These are phyloP conservation scores for Bryoerythrophyllum caledonicum DNA, from an alignment of 225 moss, liverwort and hornwort genomes.

Conservation along the genomic window DNA sequence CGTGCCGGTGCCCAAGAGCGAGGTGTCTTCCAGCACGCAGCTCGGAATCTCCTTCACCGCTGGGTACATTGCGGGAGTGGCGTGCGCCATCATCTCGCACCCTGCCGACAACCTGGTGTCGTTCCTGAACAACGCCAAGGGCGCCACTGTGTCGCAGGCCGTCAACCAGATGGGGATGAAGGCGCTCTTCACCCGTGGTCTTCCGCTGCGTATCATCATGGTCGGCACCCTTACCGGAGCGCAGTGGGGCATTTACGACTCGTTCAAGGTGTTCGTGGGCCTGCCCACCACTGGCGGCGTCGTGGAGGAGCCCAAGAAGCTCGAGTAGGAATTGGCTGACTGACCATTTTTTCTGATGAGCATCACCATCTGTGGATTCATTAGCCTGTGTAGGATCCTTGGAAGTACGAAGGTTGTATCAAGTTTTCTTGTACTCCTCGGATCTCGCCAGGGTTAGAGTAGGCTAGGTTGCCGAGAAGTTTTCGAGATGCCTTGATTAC, in stretches of 20 bases:
- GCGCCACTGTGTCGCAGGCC: constrained; percentile 60
- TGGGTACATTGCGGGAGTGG: constrained; percentile 74
- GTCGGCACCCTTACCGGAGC: constrained; percentile 71
- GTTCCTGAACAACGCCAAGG: constrained; percentile 64
- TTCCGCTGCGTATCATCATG: constrained; percentile 77
- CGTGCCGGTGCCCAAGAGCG: constrained; percentile 67
- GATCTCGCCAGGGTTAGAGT: constrained; percentile 8
- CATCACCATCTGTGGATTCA: neutral
- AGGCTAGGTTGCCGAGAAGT: neutral
- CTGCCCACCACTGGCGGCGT: constrained; percentile 69
- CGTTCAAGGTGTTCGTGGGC: constrained; percentile 78
- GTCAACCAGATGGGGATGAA: constrained; percentile 53
- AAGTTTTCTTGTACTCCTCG: constrained; percentile 33
- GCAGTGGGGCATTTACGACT: constrained; percentile 77
- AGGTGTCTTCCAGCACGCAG: constrained; percentile 50
- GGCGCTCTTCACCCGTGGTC: constrained; percentile 68
- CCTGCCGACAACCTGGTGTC: constrained; percentile 81
- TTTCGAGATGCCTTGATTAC: neutral
- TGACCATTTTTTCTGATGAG: neutral
- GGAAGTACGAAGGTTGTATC: constrained; percentile 16
- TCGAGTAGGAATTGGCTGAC: constrained; percentile 23
- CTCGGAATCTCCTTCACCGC: constrained; percentile 69
- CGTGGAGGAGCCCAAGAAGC: constrained; percentile 54
- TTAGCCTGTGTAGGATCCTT: constrained; percentile 11
- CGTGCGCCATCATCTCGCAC: constrained; percentile 74